Evolutionary conservation across 441 rosid genomes (phyloP).

Genomic region (Mallotus japonicus): DNA sequence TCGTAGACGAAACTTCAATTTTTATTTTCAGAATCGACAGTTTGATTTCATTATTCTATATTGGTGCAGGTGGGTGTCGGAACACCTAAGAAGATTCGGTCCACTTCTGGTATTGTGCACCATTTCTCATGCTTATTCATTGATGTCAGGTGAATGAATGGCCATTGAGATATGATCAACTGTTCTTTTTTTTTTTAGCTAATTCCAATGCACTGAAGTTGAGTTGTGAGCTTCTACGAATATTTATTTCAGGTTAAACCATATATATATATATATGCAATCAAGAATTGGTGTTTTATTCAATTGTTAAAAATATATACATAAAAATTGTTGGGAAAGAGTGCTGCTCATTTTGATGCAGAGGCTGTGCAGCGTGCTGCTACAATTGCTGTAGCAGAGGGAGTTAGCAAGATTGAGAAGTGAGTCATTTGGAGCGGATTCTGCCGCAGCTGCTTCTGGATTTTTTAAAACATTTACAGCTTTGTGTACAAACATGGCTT

Average conservation of each 20-base stretch:
- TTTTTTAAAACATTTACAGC: slow-evolving; percentile 44
- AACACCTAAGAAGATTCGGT: slow-evolving; percentile 64
- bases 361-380: slow-evolving; percentile 90
- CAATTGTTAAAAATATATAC: too few relatives aligned
- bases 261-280: neutral
- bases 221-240: slow-evolving; percentile 71
- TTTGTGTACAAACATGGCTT: neutral
- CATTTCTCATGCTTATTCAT: neutral
- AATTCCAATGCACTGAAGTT: slow-evolving; percentile 73
- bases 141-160: neutral
- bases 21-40: too few relatives aligned
- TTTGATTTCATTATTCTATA: neutral
- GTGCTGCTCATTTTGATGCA: slow-evolving; percentile 24
- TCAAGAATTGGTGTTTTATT: too few relatives aligned
- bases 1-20: too few relatives aligned
- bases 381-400: slow-evolving; percentile 86
- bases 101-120: slow-evolving; percentile 57
- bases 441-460: slow-evolving; percentile 89
- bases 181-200: slow-evolving; percentile 35
- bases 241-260: slow-evolving; percentile 56
- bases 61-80: slow-evolving; percentile 47
- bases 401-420: slow-evolving; percentile 64
- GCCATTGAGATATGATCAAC: neutral
- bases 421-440: slow-evolving; percentile 86
- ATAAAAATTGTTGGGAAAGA: slow-evolving; percentile 5